Base-by-base conservation (phyloP, 176 grass and related monocot species). In the Rhynchospora pubera region DNA sequence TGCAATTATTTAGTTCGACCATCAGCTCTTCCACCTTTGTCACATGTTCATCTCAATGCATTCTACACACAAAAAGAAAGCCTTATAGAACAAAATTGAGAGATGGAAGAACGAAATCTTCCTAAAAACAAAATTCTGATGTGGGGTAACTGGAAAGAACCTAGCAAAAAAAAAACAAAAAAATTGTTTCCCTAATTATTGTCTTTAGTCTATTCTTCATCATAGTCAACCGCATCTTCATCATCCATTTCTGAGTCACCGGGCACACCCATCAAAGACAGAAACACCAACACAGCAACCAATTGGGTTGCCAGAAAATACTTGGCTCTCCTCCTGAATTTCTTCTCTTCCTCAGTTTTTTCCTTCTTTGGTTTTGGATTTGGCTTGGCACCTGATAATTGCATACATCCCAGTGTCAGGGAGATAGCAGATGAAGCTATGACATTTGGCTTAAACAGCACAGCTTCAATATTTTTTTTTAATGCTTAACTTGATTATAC, bases 311-410 rank as follows among this genome's bases (percentile, higher is more conserved):
- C 92, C 30, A 98, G 89, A 88, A 98, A 98, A 64, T 93, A 94
- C 66, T 98, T 94, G 6, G 82, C 56, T 86, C 89, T 98, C 85
- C 83, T 87, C 84, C 89, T 79, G 80, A 94, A 93, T 79, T 76
- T 91, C 62, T 91, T 98, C 70, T 98, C 89, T 90, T 98, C 92
- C 76, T 91, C 92, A 5, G 96, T 94, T 16, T 84, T 88, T 77
- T 87, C 87, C 89, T 89, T 98, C 86, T 93, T 98, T 75, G 85
- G 64, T 85, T 87, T 89, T 48, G 92, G 84, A 24, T 90, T 94
- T 0, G 85, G 79, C 89, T 94, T 93, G 28, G 91, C 86, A 65
- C 89, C 96, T 98, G 67, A 18, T 79, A 34, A 62, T 26, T 83
- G 5, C 9, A 87, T 43, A 30, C 44, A 5, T 21, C 78, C 77